Evolutionary conservation across 1,139 yeast species (phyloP).

Genomic region (Saccharomyces hybrid): DNA sequence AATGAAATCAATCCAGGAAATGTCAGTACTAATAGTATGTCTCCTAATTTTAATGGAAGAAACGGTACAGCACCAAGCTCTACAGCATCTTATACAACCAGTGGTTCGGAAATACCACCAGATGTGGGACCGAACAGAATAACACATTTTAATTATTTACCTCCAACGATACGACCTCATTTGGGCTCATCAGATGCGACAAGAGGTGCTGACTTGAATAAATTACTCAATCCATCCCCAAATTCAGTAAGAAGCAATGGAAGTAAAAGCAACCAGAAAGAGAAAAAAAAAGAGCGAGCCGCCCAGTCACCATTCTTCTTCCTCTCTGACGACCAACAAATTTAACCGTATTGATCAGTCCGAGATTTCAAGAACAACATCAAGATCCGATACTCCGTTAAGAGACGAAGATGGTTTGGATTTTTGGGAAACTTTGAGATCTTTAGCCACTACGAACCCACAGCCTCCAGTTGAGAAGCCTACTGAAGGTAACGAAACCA

Average conservation of each 20-base stretch:
- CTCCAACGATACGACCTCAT: conserved; percentile 64
- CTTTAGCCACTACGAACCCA: conserved; percentile 33
- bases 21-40: neutral
- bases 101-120: conserved; percentile 38
- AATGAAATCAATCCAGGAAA: neutral
- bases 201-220: conserved; percentile 39
- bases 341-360: neutral
- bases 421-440: conserved; percentile 65
- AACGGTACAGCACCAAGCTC: conserved; percentile 15
- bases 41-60: neutral
- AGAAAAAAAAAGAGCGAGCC: conserved; percentile 11
- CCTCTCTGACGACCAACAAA: neutral
- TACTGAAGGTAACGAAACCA: neutral
- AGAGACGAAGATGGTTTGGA: conserved; percentile 49
- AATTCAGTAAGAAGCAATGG: neutral
- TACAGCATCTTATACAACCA: conserved; percentile 30
- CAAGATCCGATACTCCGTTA: conserved; percentile 10
- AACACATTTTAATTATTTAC: conserved; percentile 66
- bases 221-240: conserved; percentile 35
- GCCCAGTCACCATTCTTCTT: neutral
- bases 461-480: conserved; percentile 10
- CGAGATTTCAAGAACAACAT: conserved; percentile 2
- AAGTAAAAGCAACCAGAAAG: conserved; percentile 6
- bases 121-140: conserved; percentile 52
- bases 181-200: conserved; percentile 46